A percentile compares a stretch with the other conserved stretches of the same genome.
phyloP scores from a whole-genome alignment of 441 rosid genomes.

The Eutrema salsugineum region DNA sequence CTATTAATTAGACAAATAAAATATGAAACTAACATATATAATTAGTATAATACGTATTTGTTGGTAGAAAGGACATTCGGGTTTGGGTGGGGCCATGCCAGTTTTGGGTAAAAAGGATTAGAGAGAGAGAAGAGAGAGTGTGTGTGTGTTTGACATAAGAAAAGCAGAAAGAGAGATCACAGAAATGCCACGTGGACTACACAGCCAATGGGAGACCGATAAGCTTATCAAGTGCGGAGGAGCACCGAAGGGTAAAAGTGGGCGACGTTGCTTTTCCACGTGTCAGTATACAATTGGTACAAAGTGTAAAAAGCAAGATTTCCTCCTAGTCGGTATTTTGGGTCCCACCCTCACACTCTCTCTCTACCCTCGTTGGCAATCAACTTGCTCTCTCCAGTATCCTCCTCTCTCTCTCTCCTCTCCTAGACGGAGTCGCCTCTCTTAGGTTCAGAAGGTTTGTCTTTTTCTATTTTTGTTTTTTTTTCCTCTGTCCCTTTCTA shows the following conservation, averaged over 20 bases:
- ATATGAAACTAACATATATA: background rate
- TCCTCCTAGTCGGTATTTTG: slow-evolving; percentile 3
- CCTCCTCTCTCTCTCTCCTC: background rate
- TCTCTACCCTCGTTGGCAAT: slow-evolving; percentile 4
- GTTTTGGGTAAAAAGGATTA: slow-evolving; percentile 16
- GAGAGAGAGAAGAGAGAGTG: background rate
- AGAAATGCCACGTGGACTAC: background rate
- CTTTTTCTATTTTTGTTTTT: background rate
- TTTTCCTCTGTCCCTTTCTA: background rate
- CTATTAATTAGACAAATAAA: background rate
- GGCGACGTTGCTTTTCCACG: slow-evolving; percentile 28
- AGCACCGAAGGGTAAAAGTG: slow-evolving; percentile 26
- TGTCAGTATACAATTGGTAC: background rate
- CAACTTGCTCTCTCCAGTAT: background rate
- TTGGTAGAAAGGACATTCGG: slow-evolving; percentile 12
- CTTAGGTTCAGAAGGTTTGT: slow-evolving; percentile 9
- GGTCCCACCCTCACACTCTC: slow-evolving; percentile 5
- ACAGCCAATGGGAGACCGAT: slow-evolving; percentile 30
- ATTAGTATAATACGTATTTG: slow-evolving; percentile 1
- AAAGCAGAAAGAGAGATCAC: background rate
- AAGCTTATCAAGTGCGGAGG: slow-evolving; percentile 34
- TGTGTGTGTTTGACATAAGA: background rate
- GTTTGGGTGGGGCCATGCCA: slow-evolving; percentile 18
- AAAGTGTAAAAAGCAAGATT: slow-evolving; percentile 16
- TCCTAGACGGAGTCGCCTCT: slow-evolving; percentile 12